These are phyloP conservation scores for Penicillium psychrosexuale DNA, from an alignment of 2,329 filamentous ascomycete species.

Conservation along the genomic window DNA sequence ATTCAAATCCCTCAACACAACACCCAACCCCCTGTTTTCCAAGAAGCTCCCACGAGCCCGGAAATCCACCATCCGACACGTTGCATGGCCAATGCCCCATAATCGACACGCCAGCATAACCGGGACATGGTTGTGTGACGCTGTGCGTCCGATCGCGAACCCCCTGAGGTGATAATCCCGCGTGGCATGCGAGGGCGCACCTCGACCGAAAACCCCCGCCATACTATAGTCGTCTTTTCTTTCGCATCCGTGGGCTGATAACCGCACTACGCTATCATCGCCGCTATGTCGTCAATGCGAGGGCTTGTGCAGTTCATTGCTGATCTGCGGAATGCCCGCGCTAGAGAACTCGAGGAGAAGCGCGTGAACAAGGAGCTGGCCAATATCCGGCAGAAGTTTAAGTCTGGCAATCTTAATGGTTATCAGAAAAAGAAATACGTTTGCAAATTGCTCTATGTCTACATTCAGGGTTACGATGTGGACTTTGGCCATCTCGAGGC, in stretches of 20 bases:
- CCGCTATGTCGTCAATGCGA: slow-evolving; percentile 49
- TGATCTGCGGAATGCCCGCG: slow-evolving; percentile 89
- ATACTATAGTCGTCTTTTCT: slow-evolving; percentile 1
- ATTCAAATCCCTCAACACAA: slow-evolving; percentile 3
- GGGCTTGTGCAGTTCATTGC: slow-evolving; percentile 98
- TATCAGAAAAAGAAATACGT: slow-evolving; percentile 99
- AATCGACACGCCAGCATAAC: slow-evolving; percentile 8
- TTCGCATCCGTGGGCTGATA: neutral
- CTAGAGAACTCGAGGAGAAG: slow-evolving; percentile 95
- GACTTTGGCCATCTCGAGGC: slow-evolving; percentile 98
- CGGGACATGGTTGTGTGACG: slow-evolving; percentile 34
- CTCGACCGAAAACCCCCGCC: slow-evolving; percentile 14
- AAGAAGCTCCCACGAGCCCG: slow-evolving; percentile 6
- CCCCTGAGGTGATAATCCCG: slow-evolving; percentile 24
- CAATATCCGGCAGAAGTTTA: slow-evolving; percentile 98
- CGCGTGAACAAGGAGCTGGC: slow-evolving; percentile 99
- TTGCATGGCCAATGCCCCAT: slow-evolving; percentile 25
- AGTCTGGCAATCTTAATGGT: slow-evolving; percentile 86
- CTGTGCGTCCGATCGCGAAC: slow-evolving; percentile 20
- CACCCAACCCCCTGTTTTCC: slow-evolving; percentile 20
- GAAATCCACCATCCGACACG: neutral
- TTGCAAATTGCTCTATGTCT: slow-evolving; percentile 99
- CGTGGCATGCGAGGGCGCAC: slow-evolving; percentile 25
- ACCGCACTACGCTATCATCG: slow-evolving; percentile 2
- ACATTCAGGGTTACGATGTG: slow-evolving; percentile 98